phyloP scores from a whole-genome alignment of 441 rosid species.

The Iberis amara region DNA sequence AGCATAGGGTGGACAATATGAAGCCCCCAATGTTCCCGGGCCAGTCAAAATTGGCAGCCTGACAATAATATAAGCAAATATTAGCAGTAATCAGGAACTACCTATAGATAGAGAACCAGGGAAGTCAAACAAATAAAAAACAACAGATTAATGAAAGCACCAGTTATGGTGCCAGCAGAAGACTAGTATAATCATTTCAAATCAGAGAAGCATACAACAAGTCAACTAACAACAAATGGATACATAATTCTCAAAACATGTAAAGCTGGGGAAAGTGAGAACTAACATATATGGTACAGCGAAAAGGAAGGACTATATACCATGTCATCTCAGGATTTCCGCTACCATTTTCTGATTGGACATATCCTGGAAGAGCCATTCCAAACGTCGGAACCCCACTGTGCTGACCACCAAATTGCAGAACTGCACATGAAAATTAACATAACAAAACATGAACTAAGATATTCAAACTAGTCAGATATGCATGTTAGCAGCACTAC shows the following conservation, averaged over 20 bases:
- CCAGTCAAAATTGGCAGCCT: conserved; percentile 90
- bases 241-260: conserved; percentile 2
- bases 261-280: conserved; percentile 14
- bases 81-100: too few relatives aligned
- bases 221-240: conserved; percentile 9
- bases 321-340: conserved; percentile 96
- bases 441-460: not conserved
- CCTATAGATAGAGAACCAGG: too few relatives aligned
- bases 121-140: too few relatives aligned
- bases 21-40: conserved; percentile 74
- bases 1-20: conserved; percentile 74
- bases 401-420: conserved; percentile 82
- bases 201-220: conserved; percentile 10
- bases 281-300: not conserved
- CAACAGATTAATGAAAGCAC: too few relatives aligned
- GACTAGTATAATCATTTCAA: too few relatives aligned
- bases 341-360: conserved; percentile 76
- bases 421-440: conserved; percentile 20
- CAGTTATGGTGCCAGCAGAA: too few relatives aligned
- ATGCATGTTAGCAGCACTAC: conserved; percentile 3
- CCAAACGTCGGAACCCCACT: conserved; percentile 92
- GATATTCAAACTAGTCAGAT: conserved; percentile 12
- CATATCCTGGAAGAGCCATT: conserved; percentile 99
- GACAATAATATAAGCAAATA: conserved; percentile 23
- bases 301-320: conserved; percentile 35